Percentiles rank a stretch among this genome's conserved stretches.
Conservation (phyloP, 345 rosid genomes). For the Arabidopsis thaliana region DNA sequence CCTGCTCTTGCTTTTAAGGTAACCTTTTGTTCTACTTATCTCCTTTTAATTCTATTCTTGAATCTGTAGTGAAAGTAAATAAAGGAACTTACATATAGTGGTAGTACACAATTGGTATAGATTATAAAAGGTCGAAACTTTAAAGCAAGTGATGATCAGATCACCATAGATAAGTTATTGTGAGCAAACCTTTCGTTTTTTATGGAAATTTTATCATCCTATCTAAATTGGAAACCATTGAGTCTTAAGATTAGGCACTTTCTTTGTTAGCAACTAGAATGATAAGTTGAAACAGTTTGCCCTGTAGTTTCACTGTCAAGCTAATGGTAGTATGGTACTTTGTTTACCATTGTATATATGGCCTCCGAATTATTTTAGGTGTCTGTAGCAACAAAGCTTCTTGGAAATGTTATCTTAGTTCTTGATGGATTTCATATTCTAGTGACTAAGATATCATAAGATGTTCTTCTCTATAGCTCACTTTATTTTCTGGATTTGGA, state of each 20-base stretch:
- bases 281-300: background rate
- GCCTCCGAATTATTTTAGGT: background rate
- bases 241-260: background rate
- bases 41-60: constrained; percentile 14
- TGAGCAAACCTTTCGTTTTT: background rate
- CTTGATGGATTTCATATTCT: background rate
- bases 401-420: background rate
- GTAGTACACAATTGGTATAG: background rate
- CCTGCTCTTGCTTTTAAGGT: constrained; percentile 92
- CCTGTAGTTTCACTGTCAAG: background rate
- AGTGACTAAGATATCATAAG: constrained; percentile 5
- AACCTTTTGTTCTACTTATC: background rate
- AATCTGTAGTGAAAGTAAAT: background rate
- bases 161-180: background rate
- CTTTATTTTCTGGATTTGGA: constrained; percentile 22
- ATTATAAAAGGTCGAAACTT: background rate
- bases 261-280: background rate
- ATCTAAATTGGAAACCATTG: background rate
- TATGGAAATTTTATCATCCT: background rate
- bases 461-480: background rate
- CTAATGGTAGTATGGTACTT: background rate
- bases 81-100: background rate
- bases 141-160: constrained; percentile 8
- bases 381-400: background rate
- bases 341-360: background rate